Conservation (phyloP, 495 filamentous ascomycete species). For the Aspergillus mulundensis region DNA sequence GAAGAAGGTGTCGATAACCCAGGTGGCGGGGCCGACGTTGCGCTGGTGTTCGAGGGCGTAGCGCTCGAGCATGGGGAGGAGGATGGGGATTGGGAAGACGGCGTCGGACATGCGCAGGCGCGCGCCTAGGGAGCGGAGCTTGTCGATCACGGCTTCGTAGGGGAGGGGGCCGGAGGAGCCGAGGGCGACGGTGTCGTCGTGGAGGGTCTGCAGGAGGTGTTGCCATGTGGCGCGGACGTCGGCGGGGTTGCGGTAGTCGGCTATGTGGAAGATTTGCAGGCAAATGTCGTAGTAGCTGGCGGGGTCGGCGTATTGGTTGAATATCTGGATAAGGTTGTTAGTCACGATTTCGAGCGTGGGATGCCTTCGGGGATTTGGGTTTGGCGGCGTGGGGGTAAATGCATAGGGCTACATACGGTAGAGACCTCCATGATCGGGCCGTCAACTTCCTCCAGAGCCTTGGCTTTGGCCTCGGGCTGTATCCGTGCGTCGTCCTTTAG, state of each 20-base stretch:
- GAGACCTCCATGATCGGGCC: conserved; percentile 68
- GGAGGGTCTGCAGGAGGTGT: conserved; percentile 66
- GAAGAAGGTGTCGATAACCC: conserved; percentile 80
- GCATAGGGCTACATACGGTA: conserved; percentile 52
- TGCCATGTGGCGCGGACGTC: conserved; percentile 83
- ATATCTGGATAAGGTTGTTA: conserved; percentile 56
- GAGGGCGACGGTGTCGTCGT: conserved; percentile 55
- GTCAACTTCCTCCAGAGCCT: conserved; percentile 64
- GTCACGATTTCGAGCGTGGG: background rate
- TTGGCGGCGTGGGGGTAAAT: background rate
- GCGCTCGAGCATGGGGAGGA: conserved; percentile 69
- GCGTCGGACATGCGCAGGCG: conserved; percentile 73
- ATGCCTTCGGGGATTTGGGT: background rate
- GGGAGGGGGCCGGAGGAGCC: conserved; percentile 50
- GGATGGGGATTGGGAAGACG: conserved; percentile 66
- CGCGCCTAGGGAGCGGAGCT: conserved; percentile 70
- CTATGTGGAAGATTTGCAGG: conserved; percentile 81
- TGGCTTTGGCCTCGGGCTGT: conserved; percentile 48
- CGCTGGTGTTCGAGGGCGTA: conserved; percentile 72
- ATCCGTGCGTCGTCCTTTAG: conserved; percentile 71
- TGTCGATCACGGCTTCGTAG: conserved; percentile 73
- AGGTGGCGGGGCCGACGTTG: conserved; percentile 61
- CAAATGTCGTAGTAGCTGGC: conserved; percentile 89
- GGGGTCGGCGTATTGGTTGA: conserved; percentile 82
- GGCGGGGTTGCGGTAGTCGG: conserved; percentile 78